phyloP scores from a whole-genome alignment of 2,329 filamentous ascomycete species.

The Pyrenochaeta sp. region DNA sequence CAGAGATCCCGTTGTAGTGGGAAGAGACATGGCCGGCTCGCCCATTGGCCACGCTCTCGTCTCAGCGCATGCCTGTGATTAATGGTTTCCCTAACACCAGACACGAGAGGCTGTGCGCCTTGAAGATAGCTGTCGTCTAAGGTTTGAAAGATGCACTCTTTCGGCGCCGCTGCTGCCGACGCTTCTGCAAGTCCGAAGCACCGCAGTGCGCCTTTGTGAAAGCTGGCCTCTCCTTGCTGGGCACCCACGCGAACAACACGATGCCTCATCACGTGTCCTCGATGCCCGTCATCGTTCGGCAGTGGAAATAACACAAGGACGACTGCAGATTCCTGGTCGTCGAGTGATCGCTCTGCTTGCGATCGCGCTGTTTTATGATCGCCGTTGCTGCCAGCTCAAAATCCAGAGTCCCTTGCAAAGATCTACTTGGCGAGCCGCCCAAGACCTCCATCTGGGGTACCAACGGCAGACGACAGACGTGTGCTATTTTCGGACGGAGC shows the following conservation, averaged over 20 bases:
- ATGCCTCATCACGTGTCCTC: slow-evolving; percentile 20
- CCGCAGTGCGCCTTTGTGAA: not conserved
- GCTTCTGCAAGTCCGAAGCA: not conserved
- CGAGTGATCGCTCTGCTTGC: slow-evolving; percentile 34
- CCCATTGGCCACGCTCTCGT: slow-evolving; percentile 36
- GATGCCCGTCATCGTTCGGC: slow-evolving; percentile 33
- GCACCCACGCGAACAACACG: not conserved
- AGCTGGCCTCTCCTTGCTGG: not conserved
- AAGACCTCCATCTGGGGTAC: slow-evolving; percentile 38
- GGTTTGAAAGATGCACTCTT: not conserved
- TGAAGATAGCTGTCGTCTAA: not conserved
- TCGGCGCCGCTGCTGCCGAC: not conserved
- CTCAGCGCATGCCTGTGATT: slow-evolving; percentile 29
- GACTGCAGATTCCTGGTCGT: slow-evolving; percentile 40
- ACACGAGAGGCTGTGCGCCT: slow-evolving; percentile 4
- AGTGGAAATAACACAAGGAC: slow-evolving; percentile 36
- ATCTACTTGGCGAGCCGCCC: slow-evolving; percentile 27
- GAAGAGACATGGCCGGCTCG: slow-evolving; percentile 10
- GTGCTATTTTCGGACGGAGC: slow-evolving; percentile 44
- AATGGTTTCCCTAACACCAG: slow-evolving; percentile 13
- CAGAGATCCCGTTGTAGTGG: slow-evolving; percentile 24
- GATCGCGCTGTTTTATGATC: no score
- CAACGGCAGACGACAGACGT: slow-evolving; percentile 27
- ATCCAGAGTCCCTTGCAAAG: slow-evolving; percentile 19
- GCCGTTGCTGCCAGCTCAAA: slow-evolving; percentile 23